These are phyloP conservation scores for Rhizodiscina lignyota DNA, from an alignment of 495 filamentous ascomycete genomes.

Conservation along the genomic window DNA sequence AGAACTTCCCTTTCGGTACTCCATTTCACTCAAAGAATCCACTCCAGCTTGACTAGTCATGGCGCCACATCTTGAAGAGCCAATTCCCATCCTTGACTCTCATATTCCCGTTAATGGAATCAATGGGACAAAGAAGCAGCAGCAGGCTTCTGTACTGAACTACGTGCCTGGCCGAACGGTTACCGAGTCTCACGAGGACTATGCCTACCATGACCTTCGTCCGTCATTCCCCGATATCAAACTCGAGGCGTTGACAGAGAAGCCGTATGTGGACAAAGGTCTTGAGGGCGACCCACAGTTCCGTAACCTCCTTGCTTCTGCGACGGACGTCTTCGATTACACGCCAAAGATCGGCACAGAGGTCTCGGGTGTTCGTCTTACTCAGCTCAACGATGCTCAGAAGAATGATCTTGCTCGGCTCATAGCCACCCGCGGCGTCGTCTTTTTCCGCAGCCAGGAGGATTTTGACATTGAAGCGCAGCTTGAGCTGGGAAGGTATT, in stretches of 20 bases:
- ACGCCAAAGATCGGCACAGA: constrained; percentile 61
- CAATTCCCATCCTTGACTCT: too few species aligned
- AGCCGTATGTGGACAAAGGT: constrained; percentile 38
- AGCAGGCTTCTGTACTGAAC: too few species aligned
- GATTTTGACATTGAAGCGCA: constrained; percentile 52
- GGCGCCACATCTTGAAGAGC: too few species aligned
- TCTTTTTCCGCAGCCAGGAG: constrained; percentile 55
- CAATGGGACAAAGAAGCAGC: too few species aligned
- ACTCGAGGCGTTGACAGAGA: constrained; percentile 34
- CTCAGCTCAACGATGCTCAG: constrained; percentile 46
- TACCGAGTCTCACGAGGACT: constrained; percentile 29
- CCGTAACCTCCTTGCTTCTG: constrained; percentile 36
- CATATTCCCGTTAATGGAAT: too few species aligned
- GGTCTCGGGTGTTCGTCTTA: constrained; percentile 50
- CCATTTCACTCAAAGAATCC: too few species aligned
- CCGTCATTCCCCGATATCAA: constrained; percentile 39
- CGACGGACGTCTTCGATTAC: constrained; percentile 40
- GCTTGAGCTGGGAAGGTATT: constrained; percentile 46
- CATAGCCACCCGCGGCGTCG: constrained; percentile 53
- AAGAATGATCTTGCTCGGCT: constrained; percentile 62
- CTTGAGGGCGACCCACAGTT: constrained; percentile 37
- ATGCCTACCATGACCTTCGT: constrained; percentile 37
- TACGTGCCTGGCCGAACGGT: constrained; percentile 30
- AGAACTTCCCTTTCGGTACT: too few species aligned
- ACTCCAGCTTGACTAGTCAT: too few species aligned